Conservation (phyloP, 2,329 filamentous ascomycete species). For the Exophiala lecanii-corni region DNA sequence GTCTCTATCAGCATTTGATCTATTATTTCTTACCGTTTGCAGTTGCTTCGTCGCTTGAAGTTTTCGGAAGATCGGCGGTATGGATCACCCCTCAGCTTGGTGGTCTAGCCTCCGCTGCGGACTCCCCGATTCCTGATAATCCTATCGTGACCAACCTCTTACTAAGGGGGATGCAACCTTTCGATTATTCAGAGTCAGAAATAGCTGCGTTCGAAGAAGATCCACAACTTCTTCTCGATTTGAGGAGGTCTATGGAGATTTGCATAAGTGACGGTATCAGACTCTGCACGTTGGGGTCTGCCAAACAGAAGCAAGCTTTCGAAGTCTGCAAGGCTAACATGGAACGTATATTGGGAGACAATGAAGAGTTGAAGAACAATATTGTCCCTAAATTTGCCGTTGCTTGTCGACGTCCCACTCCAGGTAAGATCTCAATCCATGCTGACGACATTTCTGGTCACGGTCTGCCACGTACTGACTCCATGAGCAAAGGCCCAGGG, state of each 20-base stretch:
- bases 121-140: neutral
- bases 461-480: no score
- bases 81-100: slow-evolving; percentile 26
- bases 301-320: neutral
- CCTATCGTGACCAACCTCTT: neutral
- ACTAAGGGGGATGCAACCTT: neutral
- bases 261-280: neutral
- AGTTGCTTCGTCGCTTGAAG: slow-evolving; percentile 49
- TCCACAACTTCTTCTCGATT: slow-evolving; percentile 4
- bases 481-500: no score
- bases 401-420: no score
- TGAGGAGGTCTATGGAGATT: slow-evolving; percentile 13
- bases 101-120: slow-evolving; percentile 15
- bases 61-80: slow-evolving; percentile 28
- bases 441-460: no score
- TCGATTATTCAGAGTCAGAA: slow-evolving; percentile 5
- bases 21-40: no score
- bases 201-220: slow-evolving; percentile 10
- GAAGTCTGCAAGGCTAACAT: neutral
- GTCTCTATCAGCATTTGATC: no score
- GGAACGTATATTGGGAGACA: slow-evolving; percentile 60
- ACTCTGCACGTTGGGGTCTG: neutral
- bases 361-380: no score
- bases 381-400: no score
- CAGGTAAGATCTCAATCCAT: no score